Evolutionary conservation across 2,329 filamentous ascomycete species (phyloP).

Genomic region (Epichloe gansuensis): DNA sequence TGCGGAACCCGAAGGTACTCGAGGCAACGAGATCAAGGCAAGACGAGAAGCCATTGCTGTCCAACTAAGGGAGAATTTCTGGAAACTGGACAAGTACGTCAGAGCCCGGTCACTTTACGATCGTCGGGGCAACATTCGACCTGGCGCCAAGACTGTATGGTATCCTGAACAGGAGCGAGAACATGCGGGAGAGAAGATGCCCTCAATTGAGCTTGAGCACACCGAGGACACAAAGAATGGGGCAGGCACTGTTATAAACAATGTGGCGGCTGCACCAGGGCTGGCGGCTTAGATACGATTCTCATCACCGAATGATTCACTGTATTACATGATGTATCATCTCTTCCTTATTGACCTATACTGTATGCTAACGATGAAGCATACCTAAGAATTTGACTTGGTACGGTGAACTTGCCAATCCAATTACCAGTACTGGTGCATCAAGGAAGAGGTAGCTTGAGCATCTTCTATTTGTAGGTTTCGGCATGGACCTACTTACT

Average conservation of each 20-base stretch:
- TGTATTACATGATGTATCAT: too few species aligned
- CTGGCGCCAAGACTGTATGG: constrained; percentile 3
- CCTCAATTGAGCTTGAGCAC: neutral
- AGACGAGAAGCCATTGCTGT: constrained; percentile 37
- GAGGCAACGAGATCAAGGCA: constrained; percentile 10
- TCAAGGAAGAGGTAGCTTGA: too few species aligned
- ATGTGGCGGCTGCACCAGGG: neutral
- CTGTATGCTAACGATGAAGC: too few species aligned
- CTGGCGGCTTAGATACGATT: neutral
- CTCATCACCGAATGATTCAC: too few species aligned
- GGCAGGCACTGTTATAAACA: neutral
- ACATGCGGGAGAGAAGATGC: neutral
- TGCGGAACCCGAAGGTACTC: constrained; percentile 15
- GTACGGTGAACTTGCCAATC: too few species aligned
- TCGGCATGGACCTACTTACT: too few species aligned
- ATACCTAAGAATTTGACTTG: too few species aligned
- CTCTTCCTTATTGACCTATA: too few species aligned
- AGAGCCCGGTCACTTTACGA: constrained; percentile 53
- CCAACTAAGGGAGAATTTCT: constrained; percentile 49
- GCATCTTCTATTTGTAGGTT: too few species aligned
- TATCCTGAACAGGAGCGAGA: neutral
- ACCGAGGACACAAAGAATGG: neutral
- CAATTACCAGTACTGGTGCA: too few species aligned
- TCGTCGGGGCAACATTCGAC: constrained; percentile 20
- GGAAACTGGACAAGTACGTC: constrained; percentile 57